Percentiles rank a stretch among this genome's conserved stretches.
Conservation (phyloP, 2,329 filamentous ascomycete species). For the Calycina herbarum region DNA sequence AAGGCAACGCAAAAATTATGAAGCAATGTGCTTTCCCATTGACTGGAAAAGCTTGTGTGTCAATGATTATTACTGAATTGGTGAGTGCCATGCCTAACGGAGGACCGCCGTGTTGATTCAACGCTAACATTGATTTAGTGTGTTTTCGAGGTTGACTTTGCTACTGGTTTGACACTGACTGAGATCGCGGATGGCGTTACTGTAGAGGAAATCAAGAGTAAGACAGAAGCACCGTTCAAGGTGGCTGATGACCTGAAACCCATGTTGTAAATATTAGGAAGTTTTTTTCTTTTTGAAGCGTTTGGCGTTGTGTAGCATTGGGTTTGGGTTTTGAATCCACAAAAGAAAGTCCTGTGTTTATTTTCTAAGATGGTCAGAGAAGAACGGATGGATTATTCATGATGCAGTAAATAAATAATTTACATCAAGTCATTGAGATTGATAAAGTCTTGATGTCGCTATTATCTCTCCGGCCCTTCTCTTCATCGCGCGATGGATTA, state of each 20-base stretch:
- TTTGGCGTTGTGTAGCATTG: slow-evolving; percentile 20
- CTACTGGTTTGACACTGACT: slow-evolving; percentile 74
- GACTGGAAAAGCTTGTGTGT: slow-evolving; percentile 83
- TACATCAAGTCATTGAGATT: no score
- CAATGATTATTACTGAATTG: slow-evolving; percentile 86
- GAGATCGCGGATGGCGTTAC: slow-evolving; percentile 89
- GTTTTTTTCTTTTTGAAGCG: not conserved
- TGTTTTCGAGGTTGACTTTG: slow-evolving; percentile 80
- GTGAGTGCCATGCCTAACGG: slow-evolving; percentile 45
- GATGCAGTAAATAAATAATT: not conserved
- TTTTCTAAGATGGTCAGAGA: not conserved
- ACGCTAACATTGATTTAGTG: slow-evolving; percentile 30
- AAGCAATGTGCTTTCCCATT: slow-evolving; percentile 95
- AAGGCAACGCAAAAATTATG: slow-evolving; percentile 90
- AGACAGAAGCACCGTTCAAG: slow-evolving; percentile 84
- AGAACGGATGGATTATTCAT: not conserved
- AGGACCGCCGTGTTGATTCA: not conserved
- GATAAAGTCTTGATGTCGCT: no score
- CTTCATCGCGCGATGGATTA: not conserved
- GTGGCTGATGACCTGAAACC: slow-evolving; percentile 79
- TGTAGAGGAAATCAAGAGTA: slow-evolving; percentile 81
- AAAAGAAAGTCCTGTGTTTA: not conserved
- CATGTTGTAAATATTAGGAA: slow-evolving; percentile 55
- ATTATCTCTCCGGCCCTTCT: no score
- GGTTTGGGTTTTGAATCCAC: not conserved